phyloP scores from a whole-genome alignment of 1,284 basidiomycete genomes.

The Kwoniella shivajii region DNA sequence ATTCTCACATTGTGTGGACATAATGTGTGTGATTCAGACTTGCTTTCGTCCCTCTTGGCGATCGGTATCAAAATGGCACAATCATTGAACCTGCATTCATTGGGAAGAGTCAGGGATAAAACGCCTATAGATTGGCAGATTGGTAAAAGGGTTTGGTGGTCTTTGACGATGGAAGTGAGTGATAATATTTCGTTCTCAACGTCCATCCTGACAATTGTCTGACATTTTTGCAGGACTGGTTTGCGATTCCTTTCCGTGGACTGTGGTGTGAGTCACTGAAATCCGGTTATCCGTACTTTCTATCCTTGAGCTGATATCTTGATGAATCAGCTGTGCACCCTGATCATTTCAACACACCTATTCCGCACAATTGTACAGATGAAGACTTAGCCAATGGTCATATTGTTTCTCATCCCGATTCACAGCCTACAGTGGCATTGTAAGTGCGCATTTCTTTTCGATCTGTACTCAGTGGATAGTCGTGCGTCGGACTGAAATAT shows the following conservation, averaged over 20 bases:
- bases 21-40: constrained; percentile 33
- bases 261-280: constrained; percentile 27
- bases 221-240: no score
- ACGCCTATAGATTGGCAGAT: constrained; percentile 18
- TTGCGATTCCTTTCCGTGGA: constrained; percentile 21
- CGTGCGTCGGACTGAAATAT: not conserved
- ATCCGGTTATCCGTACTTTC: no score
- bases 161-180: constrained; percentile 23
- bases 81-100: constrained; percentile 22
- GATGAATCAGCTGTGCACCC: constrained; percentile 20
- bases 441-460: constrained; percentile 17
- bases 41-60: constrained; percentile 26
- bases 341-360: constrained; percentile 26
- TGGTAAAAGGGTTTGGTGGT: constrained; percentile 28
- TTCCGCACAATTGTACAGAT: constrained; percentile 25
- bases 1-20: constrained; percentile 28
- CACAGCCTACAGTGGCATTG: constrained; percentile 16
- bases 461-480: not conserved
- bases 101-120: constrained; percentile 6
- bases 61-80: constrained; percentile 30
- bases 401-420: constrained; percentile 1
- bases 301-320: no score
- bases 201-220: no score
- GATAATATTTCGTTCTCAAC: no score
- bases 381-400: constrained; percentile 12